phyloP scores from a whole-genome alignment of 78 protist species.

The Pigoraptor vietnamica region DNA sequence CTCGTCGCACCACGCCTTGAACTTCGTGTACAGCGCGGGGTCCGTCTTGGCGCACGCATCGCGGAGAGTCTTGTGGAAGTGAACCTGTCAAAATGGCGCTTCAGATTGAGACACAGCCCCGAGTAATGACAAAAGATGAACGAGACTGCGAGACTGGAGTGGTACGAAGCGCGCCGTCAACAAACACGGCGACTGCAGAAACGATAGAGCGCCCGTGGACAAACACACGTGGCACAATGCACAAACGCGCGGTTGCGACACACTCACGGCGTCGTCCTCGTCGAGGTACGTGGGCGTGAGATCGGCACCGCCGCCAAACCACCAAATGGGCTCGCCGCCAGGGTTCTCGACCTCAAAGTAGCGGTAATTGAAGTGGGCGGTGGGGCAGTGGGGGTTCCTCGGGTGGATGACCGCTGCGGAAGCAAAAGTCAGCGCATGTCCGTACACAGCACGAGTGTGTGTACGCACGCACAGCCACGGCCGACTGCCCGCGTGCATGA shows the following conservation, averaged over 20 bases:
- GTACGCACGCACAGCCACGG: background rate
- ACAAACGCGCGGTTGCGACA: too few species aligned
- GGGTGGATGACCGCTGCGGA: slow-evolving; percentile 33
- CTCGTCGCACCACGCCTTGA: slow-evolving; percentile 39
- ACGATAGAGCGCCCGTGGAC: too few species aligned
- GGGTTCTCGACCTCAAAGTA: slow-evolving; percentile 31
- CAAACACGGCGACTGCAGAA: too few species aligned
- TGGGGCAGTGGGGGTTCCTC: slow-evolving; percentile 43
- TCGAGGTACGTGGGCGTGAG: slow-evolving; percentile 39
- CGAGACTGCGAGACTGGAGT: too few species aligned
- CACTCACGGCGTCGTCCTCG: slow-evolving; percentile 17
- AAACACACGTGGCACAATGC: too few species aligned
- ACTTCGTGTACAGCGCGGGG: background rate
- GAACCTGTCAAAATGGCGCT: background rate
- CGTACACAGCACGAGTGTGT: background rate
- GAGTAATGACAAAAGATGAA: too few species aligned
- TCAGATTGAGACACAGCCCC: too few species aligned
- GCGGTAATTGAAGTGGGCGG: slow-evolving; percentile 49
- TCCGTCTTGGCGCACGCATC: slow-evolving; percentile 12
- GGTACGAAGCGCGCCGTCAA: too few species aligned
- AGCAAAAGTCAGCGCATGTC: background rate
- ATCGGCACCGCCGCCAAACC: slow-evolving; percentile 65
- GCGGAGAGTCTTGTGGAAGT: slow-evolving; percentile 20
- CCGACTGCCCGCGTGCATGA: background rate
- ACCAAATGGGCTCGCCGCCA: slow-evolving; percentile 15